Evolutionary conservation across 2,329 filamentous ascomycete species (phyloP).

Genomic region (Metarhizium anisopliae): DNA sequence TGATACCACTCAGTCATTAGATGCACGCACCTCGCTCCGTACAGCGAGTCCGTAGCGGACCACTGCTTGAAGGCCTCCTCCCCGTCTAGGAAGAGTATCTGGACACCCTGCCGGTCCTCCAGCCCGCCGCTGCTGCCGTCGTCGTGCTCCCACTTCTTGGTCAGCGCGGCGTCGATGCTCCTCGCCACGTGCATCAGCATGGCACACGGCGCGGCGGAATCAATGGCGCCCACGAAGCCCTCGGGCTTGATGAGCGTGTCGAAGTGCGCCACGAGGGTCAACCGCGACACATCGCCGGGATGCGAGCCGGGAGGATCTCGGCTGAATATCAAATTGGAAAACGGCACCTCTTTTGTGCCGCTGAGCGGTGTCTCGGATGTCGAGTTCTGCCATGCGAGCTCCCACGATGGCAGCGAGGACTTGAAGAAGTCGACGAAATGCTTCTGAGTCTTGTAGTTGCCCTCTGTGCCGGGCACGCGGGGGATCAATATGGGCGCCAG

Average conservation of each 20-base stretch:
- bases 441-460: conserved; percentile 60
- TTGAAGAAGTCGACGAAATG: conserved; percentile 83
- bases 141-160: conserved; percentile 66
- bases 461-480: conserved; percentile 79
- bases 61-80: conserved; percentile 85
- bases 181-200: conserved; percentile 82
- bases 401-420: conserved; percentile 68
- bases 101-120: conserved; percentile 73
- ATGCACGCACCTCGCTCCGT: conserved; percentile 61
- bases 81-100: conserved; percentile 84
- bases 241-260: conserved; percentile 73
- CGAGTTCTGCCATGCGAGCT: conserved; percentile 79
- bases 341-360: conserved; percentile 62
- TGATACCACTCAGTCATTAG: neutral
- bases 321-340: conserved; percentile 77
- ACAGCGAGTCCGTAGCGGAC: conserved; percentile 75
- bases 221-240: conserved; percentile 88
- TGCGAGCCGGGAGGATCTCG: conserved; percentile 79
- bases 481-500: conserved; percentile 81
- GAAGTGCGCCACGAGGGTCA: conserved; percentile 90
- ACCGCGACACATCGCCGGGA: conserved; percentile 64
- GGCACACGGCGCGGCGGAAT: conserved; percentile 89
- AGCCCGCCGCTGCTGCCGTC: conserved; percentile 42
- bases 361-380: conserved; percentile 73
- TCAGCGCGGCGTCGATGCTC: conserved; percentile 70